Evolutionary conservation across 2,329 filamentous ascomycete genomes (phyloP).

Genomic region (Xylaria sp.): DNA sequence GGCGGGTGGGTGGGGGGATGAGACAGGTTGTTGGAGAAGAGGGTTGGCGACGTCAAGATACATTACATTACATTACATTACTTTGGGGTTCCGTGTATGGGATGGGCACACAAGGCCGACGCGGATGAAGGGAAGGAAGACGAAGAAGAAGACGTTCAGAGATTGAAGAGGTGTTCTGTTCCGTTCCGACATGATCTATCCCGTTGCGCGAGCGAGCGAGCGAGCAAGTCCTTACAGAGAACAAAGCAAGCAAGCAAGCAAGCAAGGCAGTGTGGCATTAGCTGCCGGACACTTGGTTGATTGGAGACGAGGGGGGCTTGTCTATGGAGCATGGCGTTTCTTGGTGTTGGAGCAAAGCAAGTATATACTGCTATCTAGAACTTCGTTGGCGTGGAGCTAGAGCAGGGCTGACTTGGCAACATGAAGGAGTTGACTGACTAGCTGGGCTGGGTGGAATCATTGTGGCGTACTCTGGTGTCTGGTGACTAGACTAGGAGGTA

Average conservation of each 20-base stretch:
- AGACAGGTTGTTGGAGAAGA: neutral
- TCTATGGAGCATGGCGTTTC: slow-evolving; percentile 15
- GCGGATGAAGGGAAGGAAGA: no score
- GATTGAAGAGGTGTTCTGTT: no score
- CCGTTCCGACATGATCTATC: slow-evolving; percentile 1
- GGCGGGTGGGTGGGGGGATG: neutral
- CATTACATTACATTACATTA: neutral
- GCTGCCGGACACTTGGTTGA: neutral
- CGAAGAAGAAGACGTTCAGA: neutral
- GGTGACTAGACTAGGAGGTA: neutral
- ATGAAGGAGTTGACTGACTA: neutral
- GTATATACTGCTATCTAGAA: no score
- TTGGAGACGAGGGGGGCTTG: neutral
- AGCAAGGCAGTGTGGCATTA: neutral
- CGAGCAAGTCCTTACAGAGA: neutral
- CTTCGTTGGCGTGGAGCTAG: no score
- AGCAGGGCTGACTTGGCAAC: neutral
- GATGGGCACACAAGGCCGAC: no score
- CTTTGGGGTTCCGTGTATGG: no score
- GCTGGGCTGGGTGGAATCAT: neutral
- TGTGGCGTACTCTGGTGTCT: slow-evolving; percentile 12
- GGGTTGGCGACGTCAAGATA: neutral
- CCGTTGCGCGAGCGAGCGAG: neutral
- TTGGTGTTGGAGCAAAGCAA: neutral
- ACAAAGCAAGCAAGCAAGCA: neutral